Base-by-base conservation (phyloP, 2,329 filamentous ascomycete genomes). In the Cryphonectria nitschkei region DNA sequence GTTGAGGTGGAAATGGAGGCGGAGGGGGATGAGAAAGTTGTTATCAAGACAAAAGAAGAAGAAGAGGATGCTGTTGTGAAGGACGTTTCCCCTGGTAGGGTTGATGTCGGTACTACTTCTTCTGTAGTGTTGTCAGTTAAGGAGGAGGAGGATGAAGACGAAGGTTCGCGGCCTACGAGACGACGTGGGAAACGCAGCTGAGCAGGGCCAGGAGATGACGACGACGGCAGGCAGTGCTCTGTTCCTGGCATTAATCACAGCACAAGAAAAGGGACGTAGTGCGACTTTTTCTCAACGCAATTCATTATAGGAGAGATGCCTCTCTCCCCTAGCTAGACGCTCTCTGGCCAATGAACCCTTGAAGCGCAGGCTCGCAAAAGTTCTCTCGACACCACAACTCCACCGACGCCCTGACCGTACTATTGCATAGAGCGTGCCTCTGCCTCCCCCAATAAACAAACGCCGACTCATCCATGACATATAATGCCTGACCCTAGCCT, bases 1-100 rank as follows among this genome's bases (percentile, higher is more conserved):
- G 72, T 68, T 34, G 75, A 76, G 58, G 43, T 6, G 37, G 52
- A 70, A 85, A 84, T 73, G 58, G 74, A 77, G 67, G 71, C 66
- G 43, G 75, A 76, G 6, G 78, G 77, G 70, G 74, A 72, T 34
- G 70, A 65, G 32, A 65, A 73, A 60, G 74, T 71, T 22, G 74
- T 71, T 22, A 70, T 74, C 39, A 76, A 76, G 68, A 75, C 56
- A 26, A 75, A 80, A 72, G 78, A 81, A 69, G 74, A 80, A 50
- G 19, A 80, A 22, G 43, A 80, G 69, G 74, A 75, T 19, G 74
- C 73, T 37, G 73, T 77, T 64, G 68, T 74, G 7, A 70, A 73
- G 26, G 72, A 70, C n/a, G 68, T 74, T 37, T 69, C 71, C 32
- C 73, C 77, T 70, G 77, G 78, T 65, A 71, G 71, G 61, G 72